These are phyloP conservation scores for Tephrocybe sp. DNA, from an alignment of 768 basidiomycete genomes.

Conservation along the genomic window DNA sequence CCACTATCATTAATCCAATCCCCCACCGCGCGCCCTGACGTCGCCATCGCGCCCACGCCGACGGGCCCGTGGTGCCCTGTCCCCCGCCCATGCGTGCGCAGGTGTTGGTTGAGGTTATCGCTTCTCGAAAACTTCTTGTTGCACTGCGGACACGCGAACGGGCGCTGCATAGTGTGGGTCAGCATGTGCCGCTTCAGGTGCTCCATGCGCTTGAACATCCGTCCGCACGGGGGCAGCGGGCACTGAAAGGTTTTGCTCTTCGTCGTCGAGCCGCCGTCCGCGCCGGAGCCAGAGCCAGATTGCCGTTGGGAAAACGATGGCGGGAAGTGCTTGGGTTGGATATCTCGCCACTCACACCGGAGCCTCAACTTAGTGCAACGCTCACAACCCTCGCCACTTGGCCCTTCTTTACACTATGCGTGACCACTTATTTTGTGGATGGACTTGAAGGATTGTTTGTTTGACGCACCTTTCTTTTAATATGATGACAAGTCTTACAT, in stretches of 20 bases:
- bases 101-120: conserved; percentile 87
- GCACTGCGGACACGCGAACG: conserved; percentile 73
- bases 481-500: no score
- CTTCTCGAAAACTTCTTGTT: conserved; percentile 82
- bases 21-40: conserved; percentile 9
- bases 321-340: no score
- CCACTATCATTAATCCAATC: conserved; percentile 1
- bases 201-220: conserved; percentile 89
- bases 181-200: conserved; percentile 86
- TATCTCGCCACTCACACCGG: no score
- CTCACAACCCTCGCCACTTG: no score
- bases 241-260: conserved; percentile 73
- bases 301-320: conserved; percentile 26
- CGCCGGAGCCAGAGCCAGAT: not conserved
- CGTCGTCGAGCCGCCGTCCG: conserved; percentile 24
- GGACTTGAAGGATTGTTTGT: no score
- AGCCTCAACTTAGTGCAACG: no score
- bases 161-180: conserved; percentile 87
- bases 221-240: conserved; percentile 78
- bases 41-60: conserved; percentile 5
- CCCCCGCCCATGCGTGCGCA: conserved; percentile 73
- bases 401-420: no score
- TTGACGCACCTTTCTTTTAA: no score
- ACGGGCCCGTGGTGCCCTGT: conserved; percentile 6
- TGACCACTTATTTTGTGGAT: no score